Evolutionary conservation across 2,329 filamentous ascomycete genomes (phyloP), one percentile per base, ranked within the genome.

Genomic region (Coniochaeta prunicola): DNA sequence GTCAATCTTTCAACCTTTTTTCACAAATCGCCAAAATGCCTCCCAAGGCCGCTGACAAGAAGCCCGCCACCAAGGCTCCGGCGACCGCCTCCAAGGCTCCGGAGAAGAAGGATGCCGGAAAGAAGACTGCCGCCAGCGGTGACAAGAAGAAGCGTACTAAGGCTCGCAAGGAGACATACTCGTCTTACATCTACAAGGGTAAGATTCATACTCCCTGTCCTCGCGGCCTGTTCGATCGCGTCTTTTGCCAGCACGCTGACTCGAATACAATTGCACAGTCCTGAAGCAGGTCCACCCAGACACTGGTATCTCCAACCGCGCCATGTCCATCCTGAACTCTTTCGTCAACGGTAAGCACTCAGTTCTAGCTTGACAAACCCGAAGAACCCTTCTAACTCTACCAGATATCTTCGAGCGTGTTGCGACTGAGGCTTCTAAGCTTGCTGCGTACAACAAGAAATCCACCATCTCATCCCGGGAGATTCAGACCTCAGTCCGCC

Each of bases 61-160:
- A 96, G 86, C 92, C 93, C 80, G 93, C 90, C 82, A 86, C 91
- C 81, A 97, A 97, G 91, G 93, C 93, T 70, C 92, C 93, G 61
- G 90, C 80, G 57, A 83, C 89, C 74, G 83, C 83, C 66, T 82
- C 80, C 69, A 86, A 86, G 81, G 82, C 81, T 64, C 82, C 82
- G 60, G 92, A 97, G 87, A 97, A 97, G 90, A 97, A 97, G 89
- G 93, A 97, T 81, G 94, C 93, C 66, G 94, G 93, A 84, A 99
- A 99, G 91, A 99, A 97, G 90, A 97, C 94, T 56, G 91, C 93
- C 62, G 87, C 92, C 63, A 87, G 91, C 74, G 94, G 94, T 66
- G 94, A 97, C 71, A 97, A 97, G 92, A 99, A 99, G 91, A 99
- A 97, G 92, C 91, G 94, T 75, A 96, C 92, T 83, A 99, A 99